Base-by-base conservation (phyloP, 257 asterid genomes). In the Solanum phureja region DNA sequence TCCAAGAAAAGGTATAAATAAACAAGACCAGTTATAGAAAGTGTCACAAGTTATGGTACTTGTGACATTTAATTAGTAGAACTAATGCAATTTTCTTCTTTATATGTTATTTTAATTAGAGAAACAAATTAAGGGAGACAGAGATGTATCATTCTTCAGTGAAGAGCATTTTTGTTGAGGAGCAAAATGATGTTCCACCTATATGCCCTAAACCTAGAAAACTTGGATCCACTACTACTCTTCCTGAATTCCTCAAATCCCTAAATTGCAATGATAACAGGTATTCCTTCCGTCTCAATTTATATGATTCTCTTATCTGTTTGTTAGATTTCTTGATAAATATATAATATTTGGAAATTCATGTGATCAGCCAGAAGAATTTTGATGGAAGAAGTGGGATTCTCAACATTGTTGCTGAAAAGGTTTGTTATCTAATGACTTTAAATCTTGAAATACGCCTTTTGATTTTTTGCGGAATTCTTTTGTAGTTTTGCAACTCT, bases 161-260 rank as follows among this genome's bases (percentile, higher is more conserved):
- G 56, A 93, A 93, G 62, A 86, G 83, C 87, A 89, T 90, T 38
- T 44, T 90, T 82, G 62, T 76, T 69, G 42, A 87, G 34, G 90
- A 91, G 44, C 86, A 73, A 31, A 88, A 87, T 37, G 83, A 91
- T 87, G 88, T 72, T 8, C 44, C 87, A 81, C 95, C 93, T 38
- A 37, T 93, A 66, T 93, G 95, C 88, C 95, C 98, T 29, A 94
- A 94, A 91, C 96, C 98, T 42, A 94, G 92, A 83, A 91, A 94
- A 21, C 88, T 88, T 14, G 90, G 91, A 31, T 88, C 95, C n/a
- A n/a, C 92, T 6, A 21, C 92, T 7, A 35, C 92, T 71, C 86
- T 93, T 49, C 95, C 95, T 52, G 92, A 90, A 31, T 90, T 93
- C 52, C 89, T 94, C 86, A 88, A 87, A 71, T 87, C 94, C 72